Evolutionary conservation across 1,284 basidiomycete genomes (phyloP).

Genomic region (Tetrapyrgos nigripes): DNA sequence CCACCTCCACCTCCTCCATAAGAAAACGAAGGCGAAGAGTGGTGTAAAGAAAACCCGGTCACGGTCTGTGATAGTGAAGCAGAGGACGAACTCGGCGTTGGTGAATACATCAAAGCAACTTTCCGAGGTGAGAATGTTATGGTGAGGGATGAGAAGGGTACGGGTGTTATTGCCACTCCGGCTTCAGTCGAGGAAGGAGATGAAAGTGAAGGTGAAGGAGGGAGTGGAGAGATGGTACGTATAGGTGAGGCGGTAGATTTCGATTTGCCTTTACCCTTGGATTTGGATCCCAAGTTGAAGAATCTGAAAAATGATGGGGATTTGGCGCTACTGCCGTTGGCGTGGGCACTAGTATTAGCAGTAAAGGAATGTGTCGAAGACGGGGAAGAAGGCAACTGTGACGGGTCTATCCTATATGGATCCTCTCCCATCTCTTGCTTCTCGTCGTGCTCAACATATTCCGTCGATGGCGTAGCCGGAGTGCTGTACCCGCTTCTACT

Average conservation of each 20-base stretch:
- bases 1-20: neutral
- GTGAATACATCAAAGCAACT: slow-evolving; percentile 58
- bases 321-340: slow-evolving; percentile 1
- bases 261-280: slow-evolving; percentile 15
- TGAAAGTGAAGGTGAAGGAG: slow-evolving; percentile 14
- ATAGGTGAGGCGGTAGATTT: slow-evolving; percentile 7
- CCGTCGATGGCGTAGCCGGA: neutral
- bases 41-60: slow-evolving; percentile 13
- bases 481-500: neutral
- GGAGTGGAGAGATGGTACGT: slow-evolving; percentile 17
- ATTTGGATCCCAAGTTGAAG: slow-evolving; percentile 3
- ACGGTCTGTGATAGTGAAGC: slow-evolving; percentile 5
- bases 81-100: slow-evolving; percentile 5
- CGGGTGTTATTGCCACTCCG: slow-evolving; percentile 32
- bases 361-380: neutral
- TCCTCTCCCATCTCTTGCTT: neutral
- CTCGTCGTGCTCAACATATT: neutral
- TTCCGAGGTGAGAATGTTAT: slow-evolving; percentile 64
- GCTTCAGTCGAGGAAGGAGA: slow-evolving; percentile 12
- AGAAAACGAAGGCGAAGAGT: too few relatives aligned
- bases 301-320: slow-evolving; percentile 8
- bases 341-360: neutral
- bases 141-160: slow-evolving; percentile 61
- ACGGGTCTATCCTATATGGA: neutral
- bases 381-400: neutral